These are phyloP conservation scores for Boechera stricta DNA, from an alignment of 345 rosid species.

Conservation along the genomic window DNA sequence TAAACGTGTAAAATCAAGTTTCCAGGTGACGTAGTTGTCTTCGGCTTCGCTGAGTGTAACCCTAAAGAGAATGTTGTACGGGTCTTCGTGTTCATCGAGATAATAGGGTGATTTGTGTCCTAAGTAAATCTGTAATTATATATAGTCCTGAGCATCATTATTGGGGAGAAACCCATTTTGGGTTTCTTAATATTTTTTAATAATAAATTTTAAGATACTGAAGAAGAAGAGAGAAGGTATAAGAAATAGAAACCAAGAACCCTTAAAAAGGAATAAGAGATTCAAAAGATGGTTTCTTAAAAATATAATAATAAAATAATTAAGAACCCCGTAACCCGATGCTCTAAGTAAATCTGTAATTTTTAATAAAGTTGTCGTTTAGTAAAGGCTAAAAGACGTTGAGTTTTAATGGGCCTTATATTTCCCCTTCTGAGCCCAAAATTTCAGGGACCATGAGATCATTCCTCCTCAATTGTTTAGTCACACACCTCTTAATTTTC, in stretches of 20 bases:
- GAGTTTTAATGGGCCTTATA: neutral
- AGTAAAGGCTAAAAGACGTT: neutral
- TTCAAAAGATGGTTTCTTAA: too few species aligned
- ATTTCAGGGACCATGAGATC: neutral
- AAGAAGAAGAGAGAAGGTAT: too few species aligned
- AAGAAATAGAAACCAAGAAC: too few species aligned
- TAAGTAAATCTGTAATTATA: neutral
- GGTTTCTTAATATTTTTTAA: too few species aligned
- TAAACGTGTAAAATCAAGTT: neutral
- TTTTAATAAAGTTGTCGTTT: neutral
- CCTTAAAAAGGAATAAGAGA: too few species aligned
- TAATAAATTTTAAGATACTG: too few species aligned
- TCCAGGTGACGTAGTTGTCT: conserved; percentile 28
- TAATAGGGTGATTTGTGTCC: neutral
- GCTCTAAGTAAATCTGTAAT: neutral
- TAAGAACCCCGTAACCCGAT: too few species aligned
- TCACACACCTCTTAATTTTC: too few species aligned
- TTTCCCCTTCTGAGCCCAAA: neutral
- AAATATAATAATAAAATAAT: too few species aligned
- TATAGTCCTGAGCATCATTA: too few species aligned
- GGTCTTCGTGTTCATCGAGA: neutral
- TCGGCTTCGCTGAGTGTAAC: conserved; percentile 10
- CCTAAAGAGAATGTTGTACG: too few species aligned
- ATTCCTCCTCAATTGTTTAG: neutral
- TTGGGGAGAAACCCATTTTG: too few species aligned